Percentiles rank a stretch among this genome's conserved stretches.
These are phyloP conservation scores for Ogataea salicorniae DNA, from an alignment of 805 yeast genomes.

Conservation along the genomic window DNA sequence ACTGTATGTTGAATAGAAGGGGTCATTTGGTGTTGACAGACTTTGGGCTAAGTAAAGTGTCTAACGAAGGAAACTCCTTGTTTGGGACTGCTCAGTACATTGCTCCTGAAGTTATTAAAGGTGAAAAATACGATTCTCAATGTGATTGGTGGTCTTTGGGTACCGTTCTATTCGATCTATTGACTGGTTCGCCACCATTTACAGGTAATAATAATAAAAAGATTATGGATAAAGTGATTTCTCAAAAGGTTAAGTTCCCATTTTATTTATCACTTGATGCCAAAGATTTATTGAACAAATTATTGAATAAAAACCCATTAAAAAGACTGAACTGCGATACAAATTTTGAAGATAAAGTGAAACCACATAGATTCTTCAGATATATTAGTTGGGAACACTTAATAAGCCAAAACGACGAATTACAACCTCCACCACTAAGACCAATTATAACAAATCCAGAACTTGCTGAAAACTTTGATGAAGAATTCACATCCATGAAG, in stretches of 20 bases:
- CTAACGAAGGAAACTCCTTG: constrained; percentile 45
- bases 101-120: constrained; percentile 85
- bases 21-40: constrained; percentile 85
- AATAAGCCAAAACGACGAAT: constrained; percentile 40
- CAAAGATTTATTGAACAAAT: constrained; percentile 62
- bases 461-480: constrained; percentile 79
- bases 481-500: constrained; percentile 69
- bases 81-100: constrained; percentile 80
- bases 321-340: constrained; percentile 58
- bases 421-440: constrained; percentile 77
- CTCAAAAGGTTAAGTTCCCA: constrained; percentile 64
- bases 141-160: constrained; percentile 96
- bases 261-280: constrained; percentile 75
- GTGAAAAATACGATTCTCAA: constrained; percentile 67
- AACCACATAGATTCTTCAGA: constrained; percentile 70
- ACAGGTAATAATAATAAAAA: constrained; percentile 76
- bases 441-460: constrained; percentile 79
- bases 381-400: constrained; percentile 65
- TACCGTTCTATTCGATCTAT: constrained; percentile 70
- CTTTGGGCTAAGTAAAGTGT: constrained; percentile 67
- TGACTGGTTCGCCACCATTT: constrained; percentile 85
- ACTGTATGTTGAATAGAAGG: constrained; percentile 67
- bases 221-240: constrained; percentile 68
- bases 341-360: constrained; percentile 45
- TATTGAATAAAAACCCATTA: constrained; percentile 63